Conservation (phyloP, 352 stramenopile genomes). For the Pythium utonaiense region DNA sequence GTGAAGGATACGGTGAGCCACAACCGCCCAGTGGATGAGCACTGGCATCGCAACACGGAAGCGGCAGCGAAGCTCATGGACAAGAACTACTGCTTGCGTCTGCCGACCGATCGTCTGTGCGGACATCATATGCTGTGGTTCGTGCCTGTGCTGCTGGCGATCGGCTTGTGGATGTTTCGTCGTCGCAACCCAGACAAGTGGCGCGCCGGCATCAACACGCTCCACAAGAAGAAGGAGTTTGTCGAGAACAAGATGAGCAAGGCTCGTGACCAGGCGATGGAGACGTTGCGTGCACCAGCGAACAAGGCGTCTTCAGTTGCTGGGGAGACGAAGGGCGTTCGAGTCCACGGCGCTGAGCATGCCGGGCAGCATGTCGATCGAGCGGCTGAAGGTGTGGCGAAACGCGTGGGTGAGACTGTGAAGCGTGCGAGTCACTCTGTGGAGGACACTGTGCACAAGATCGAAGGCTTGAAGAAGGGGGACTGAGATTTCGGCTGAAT, state of each 20-base stretch:
- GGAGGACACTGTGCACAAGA: constrained; percentile 2
- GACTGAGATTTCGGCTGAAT: not conserved
- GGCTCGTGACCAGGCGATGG: constrained; percentile 36
- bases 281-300: constrained; percentile 22
- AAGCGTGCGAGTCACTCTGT: not conserved
- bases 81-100: constrained; percentile 49
- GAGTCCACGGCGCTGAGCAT: constrained; percentile 14
- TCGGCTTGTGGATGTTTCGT: constrained; percentile 40
- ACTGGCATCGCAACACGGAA: constrained; percentile 55
- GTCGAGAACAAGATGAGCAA: constrained; percentile 43
- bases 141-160: constrained; percentile 36
- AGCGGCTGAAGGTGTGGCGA: constrained; percentile 20
- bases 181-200: constrained; percentile 69
- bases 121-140: constrained; percentile 41
- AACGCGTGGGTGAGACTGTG: constrained; percentile 5
- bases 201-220: constrained; percentile 48
- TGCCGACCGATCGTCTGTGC: constrained; percentile 43
- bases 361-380: constrained; percentile 28
- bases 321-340: not conserved
- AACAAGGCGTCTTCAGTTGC: constrained; percentile 26
- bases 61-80: constrained; percentile 37
- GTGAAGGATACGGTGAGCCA: constrained; percentile 46
- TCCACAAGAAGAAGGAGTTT: constrained; percentile 40
- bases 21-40: constrained; percentile 37
- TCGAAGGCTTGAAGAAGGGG: constrained; percentile 17